These are phyloP conservation scores for Fusarium chuoi DNA, from an alignment of 2,329 filamentous ascomycete species.

Conservation along the genomic window DNA sequence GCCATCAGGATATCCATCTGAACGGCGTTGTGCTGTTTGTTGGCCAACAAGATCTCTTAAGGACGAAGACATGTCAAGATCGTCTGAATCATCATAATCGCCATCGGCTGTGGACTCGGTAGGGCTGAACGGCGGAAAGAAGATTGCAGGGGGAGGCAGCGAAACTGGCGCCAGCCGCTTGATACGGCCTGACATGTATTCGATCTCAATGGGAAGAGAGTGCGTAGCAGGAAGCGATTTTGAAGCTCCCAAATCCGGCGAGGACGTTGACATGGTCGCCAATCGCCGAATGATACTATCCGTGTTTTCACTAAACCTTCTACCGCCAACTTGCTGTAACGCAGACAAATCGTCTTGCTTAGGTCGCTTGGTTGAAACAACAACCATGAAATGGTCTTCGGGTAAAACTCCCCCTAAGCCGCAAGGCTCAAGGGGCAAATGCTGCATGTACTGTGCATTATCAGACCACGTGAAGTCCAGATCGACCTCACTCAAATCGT, in stretches of 20 bases:
- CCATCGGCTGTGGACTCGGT: conserved; percentile 52
- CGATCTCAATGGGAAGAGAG: conserved; percentile 50
- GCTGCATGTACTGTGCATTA: conserved; percentile 51
- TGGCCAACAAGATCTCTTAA: conserved; percentile 48
- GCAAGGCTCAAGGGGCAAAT: conserved; percentile 62
- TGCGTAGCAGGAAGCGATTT: not conserved
- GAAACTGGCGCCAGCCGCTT: conserved; percentile 58
- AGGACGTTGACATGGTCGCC: conserved; percentile 55
- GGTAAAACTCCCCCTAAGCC: conserved; percentile 69
- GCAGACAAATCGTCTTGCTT: conserved; percentile 40
- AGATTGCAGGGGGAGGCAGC: conserved; percentile 64
- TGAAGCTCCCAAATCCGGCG: conserved; percentile 40
- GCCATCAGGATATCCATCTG: conserved; percentile 55
- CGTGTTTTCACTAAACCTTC: conserved; percentile 47
- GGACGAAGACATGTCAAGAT: conserved; percentile 46
- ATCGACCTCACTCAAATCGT: conserved; percentile 54
- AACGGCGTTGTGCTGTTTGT: conserved; percentile 51
- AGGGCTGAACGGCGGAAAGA: conserved; percentile 59
- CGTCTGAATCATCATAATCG: conserved; percentile 42
- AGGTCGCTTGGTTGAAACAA: conserved; percentile 62
- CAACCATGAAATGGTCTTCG: conserved; percentile 71
- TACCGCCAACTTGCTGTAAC: not conserved
- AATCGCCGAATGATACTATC: conserved; percentile 56
- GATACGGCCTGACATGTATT: conserved; percentile 57
- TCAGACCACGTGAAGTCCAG: conserved; percentile 60